These are phyloP conservation scores for Tremella mesenterica DNA, from an alignment of 768 basidiomycete species.

Conservation along the genomic window DNA sequence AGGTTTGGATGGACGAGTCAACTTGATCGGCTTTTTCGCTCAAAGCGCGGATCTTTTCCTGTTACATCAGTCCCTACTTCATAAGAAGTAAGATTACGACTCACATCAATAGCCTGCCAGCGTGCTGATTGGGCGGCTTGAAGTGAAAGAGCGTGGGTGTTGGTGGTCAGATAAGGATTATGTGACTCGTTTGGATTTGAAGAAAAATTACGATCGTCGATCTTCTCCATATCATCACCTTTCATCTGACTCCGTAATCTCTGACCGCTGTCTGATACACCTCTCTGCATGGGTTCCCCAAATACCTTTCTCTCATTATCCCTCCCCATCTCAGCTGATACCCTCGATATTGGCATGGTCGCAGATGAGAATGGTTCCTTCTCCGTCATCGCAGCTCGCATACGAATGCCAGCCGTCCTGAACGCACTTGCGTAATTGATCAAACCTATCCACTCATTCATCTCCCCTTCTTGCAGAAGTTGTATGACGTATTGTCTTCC, in stretches of 20 bases:
- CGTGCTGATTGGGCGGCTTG: conserved; percentile 16
- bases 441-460: conserved; percentile 79
- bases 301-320: background rate
- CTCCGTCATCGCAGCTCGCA: conserved; percentile 66
- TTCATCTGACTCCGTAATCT: conserved; percentile 8
- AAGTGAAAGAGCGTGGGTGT: too few species aligned
- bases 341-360: too few species aligned
- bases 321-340: conserved; percentile 42
- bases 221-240: conserved; percentile 21
- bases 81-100: conserved; percentile 2
- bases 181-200: too few species aligned
- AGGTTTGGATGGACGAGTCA: conserved; percentile 57
- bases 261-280: background rate
- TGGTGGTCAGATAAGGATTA: too few species aligned
- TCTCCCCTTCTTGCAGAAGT: conserved; percentile 57
- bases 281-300: background rate
- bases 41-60: conserved; percentile 58
- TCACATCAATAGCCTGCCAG: conserved; percentile 28
- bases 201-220: conserved; percentile 11
- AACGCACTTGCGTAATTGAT: conserved; percentile 94
- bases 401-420: conserved; percentile 70
- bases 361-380: too few species aligned
- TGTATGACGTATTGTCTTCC: conserved; percentile 78
- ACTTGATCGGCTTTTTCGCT: conserved; percentile 53
- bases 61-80: conserved; percentile 26